Percentiles rank a stretch among this genome's conserved stretches.
Evolutionary conservation across 768 basidiomycete genomes (phyloP).

Genomic region (Mycena pura): DNA sequence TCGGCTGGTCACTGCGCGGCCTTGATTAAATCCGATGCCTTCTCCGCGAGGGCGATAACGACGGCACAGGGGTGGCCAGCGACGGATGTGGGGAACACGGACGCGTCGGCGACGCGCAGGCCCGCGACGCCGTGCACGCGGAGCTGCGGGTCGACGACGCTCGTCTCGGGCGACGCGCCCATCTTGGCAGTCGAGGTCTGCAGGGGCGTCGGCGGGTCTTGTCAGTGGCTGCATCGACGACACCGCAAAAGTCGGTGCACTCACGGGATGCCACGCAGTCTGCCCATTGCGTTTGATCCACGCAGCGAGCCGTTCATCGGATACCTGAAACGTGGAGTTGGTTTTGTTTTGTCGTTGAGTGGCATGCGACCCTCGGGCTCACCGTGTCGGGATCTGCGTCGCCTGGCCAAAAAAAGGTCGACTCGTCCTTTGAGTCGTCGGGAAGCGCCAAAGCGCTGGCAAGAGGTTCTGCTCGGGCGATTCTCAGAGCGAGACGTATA

Average conservation of each 20-base stretch:
- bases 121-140: slow-evolving; percentile 30
- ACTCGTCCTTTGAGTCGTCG: slow-evolving; percentile 12
- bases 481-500: slow-evolving; percentile 28
- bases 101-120: slow-evolving; percentile 29
- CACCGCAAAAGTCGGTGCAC: neutral
- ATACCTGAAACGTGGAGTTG: neutral
- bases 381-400: slow-evolving; percentile 24
- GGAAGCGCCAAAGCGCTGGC: slow-evolving; percentile 2
- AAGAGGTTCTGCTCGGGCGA: slow-evolving; percentile 27
- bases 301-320: slow-evolving; percentile 9
- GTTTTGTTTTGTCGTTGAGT: neutral
- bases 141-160: slow-evolving; percentile 27
- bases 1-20: slow-evolving; percentile 11
- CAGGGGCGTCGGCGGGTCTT: neutral
- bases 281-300: slow-evolving; percentile 21
- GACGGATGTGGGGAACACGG: slow-evolving; percentile 27
- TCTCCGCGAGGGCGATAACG: slow-evolving; percentile 20
- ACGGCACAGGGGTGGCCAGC: slow-evolving; percentile 29
- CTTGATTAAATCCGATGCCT: slow-evolving; percentile 16
- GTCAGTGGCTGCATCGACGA: neutral
- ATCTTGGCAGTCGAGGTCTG: slow-evolving; percentile 30
- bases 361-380: neutral
- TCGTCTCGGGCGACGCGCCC: slow-evolving; percentile 17
- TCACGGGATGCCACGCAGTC: slow-evolving; percentile 22
- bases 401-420: slow-evolving; percentile 30